Evolutionary conservation across 805 yeast species (phyloP).

Genomic region (Nakazawaea wickerhamii): DNA sequence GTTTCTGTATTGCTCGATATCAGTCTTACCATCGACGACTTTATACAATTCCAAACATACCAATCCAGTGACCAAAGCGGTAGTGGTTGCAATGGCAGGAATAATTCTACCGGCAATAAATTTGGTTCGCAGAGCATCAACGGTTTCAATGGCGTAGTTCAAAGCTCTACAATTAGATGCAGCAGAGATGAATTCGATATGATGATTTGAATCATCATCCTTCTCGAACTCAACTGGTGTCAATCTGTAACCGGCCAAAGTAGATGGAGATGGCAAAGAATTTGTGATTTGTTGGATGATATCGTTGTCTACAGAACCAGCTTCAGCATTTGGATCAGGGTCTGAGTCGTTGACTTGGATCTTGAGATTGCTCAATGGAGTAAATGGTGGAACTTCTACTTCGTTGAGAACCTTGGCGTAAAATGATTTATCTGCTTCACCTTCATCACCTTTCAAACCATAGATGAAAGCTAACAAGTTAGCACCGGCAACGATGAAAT

Average conservation of each 20-base stretch:
- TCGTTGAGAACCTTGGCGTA: slow-evolving; percentile 51
- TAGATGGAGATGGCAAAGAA: slow-evolving; percentile 80
- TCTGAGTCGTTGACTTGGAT: slow-evolving; percentile 86
- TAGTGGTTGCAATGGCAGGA: slow-evolving; percentile 98
- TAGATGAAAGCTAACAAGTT: slow-evolving; percentile 85
- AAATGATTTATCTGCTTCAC: slow-evolving; percentile 38
- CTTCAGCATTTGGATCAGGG: slow-evolving; percentile 72
- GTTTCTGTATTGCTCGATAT: slow-evolving; percentile 83
- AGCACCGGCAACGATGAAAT: slow-evolving; percentile 85
- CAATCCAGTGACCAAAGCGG: slow-evolving; percentile 95
- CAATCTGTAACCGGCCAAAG: slow-evolving; percentile 83
- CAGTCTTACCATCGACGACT: slow-evolving; percentile 69
- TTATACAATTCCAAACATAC: slow-evolving; percentile 89
- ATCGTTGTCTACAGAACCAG: slow-evolving; percentile 46
- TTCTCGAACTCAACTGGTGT: slow-evolving; percentile 93
- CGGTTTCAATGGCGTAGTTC: slow-evolving; percentile 84
- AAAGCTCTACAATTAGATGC: slow-evolving; percentile 95
- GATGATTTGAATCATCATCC: slow-evolving; percentile 96
- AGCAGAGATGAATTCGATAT: slow-evolving; percentile 91
- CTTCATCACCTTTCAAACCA: slow-evolving; percentile 75
- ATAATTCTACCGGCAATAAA: slow-evolving; percentile 97
- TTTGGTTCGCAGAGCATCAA: slow-evolving; percentile 86
- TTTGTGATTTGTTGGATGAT: slow-evolving; percentile 66
- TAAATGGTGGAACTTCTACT: slow-evolving; percentile 55
- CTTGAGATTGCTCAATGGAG: slow-evolving; percentile 68